Base-by-base conservation (phyloP, 192 early-diverging fungal species). In the Coemansia brasiliensis region DNA sequence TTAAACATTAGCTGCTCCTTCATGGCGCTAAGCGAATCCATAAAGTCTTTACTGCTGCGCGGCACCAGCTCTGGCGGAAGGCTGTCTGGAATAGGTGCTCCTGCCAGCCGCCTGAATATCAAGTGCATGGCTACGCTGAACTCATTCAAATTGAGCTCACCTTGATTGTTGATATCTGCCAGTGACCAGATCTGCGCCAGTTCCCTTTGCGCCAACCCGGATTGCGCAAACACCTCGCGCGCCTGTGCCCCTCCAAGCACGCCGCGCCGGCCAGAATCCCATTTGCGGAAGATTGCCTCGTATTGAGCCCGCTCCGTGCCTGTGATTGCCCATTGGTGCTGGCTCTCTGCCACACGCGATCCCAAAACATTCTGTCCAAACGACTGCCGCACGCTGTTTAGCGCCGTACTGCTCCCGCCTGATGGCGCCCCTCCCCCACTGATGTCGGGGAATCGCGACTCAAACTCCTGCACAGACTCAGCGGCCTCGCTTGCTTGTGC, bases 121-220 rank as follows among this genome's bases (percentile, higher is more conserved):
- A 98, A 72, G 72, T 96, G 93, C 96, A 98, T 98, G 18, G 94
- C 94, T 9, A 96, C 91, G 35, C 93, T 88, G 65, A 98, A 98
- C 71, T 96, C 96, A 76, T 96, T 92, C 15, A 86, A 63, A 60
- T 96, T 94, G 49, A 98, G 85, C 65, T 94, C 94, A 39, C 94
- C 96, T 40, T 74, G 69, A 49, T 72, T 74, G 38, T 49, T 65
- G 39, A 57, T 70, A 13, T 80, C 79, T 15, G 74, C 58, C 46
- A 73, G 46, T 2, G 58, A 35, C 85, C 85, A 87, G 24, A 87
- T 71, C 39, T 73, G 65, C 56, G 80, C 81, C 62, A 87, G 66
- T 39, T 82, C 83, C 16, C 60, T 46, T 32, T 82, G 74, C 16
- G 72, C 37, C 35, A 87, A 48, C 3, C 79, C 79, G 0, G 82